Base-by-base conservation (phyloP, 2,329 filamentous ascomycete genomes). In the Monosporascus sp. region DNA sequence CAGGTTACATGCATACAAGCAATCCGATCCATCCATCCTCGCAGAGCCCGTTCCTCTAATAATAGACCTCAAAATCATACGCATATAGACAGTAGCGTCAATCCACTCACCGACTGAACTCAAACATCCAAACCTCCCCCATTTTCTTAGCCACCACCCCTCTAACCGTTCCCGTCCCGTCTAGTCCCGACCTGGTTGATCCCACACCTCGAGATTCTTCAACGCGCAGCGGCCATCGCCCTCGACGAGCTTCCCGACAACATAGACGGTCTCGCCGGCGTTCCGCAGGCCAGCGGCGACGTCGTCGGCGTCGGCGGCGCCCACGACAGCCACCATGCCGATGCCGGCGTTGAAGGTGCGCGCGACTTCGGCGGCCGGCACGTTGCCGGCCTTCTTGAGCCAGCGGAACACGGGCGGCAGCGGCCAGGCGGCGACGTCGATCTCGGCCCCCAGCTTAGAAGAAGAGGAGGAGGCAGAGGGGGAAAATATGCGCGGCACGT, bases 341-440 rank as follows among this genome's bases (percentile, higher is more conserved):
- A 99, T 76, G 49, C 94, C 94, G 7, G 88, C 91, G 76, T 99
- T 99, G 81, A 96, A 97, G 2, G 91, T 94, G 54, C 91, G 81
- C 50, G 87, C 90, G 82, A 97, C 95, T 75, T 99, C 94, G 9
- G 76, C 67, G 2, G 86, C 78, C 50, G 79, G 81, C 35, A 97
- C 85, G 56, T 88, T 87, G n/a, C 83, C 84, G 3, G 77, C 75
- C 56, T 70, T 72, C 74, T 91, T 90, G 63, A 99, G 79, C 94
- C 94, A 99, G 65, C 79, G 79, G 75, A 97, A 94, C 5, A 97
- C 88, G 1, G 81, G 74, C 0, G 89, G 90, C 44, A 91, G 78
- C 25, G 83, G 70, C 90, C 92, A 99, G 1, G 81, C 73, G 43
- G 77, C 75, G 47, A 88, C 88, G 64, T 96, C 88, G 52, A 99